Percentiles rank a stretch among this genome's conserved stretches.
Evolutionary conservation across 139 green algal genomes (phyloP).

Genomic region (Gonium pectorale): DNA sequence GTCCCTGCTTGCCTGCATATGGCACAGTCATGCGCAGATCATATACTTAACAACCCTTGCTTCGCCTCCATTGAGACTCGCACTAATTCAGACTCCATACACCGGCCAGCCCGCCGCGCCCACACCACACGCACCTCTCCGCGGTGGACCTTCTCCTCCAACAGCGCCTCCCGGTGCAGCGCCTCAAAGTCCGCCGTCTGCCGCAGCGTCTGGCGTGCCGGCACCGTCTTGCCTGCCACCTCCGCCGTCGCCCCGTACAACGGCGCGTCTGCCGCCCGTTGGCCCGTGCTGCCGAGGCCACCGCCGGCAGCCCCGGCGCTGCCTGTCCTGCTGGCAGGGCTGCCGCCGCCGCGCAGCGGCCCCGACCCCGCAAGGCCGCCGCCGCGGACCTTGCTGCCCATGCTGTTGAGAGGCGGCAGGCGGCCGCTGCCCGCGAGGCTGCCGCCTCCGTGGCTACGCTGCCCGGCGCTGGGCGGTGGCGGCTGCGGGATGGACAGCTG

Average conservation of each 20-base stretch:
- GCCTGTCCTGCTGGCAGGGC: too few relatives aligned
- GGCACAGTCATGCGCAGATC: too few relatives aligned
- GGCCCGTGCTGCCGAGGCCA: neutral
- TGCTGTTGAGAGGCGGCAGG: constrained; percentile 18
- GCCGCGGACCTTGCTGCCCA: neutral
- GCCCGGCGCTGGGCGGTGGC: neutral
- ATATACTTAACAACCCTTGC: too few relatives aligned
- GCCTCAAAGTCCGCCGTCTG: constrained; percentile 42
- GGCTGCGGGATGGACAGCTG: constrained; percentile 39
- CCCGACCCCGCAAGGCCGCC: neutral
- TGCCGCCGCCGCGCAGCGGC: neutral
- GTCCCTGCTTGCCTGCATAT: too few relatives aligned
- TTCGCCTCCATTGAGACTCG: too few relatives aligned
- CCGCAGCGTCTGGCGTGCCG: constrained; percentile 38
- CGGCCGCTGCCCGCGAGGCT: neutral
- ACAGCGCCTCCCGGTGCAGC: constrained; percentile 34
- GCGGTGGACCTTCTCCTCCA: constrained; percentile 57
- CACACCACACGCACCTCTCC: constrained; percentile 45
- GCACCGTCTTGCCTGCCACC: constrained; percentile 40
- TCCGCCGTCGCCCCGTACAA: constrained; percentile 24
- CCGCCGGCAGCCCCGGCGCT: neutral
- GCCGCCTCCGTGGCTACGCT: neutral
- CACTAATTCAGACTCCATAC: too few relatives aligned
- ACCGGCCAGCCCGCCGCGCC: neutral
- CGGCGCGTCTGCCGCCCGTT: neutral